Percentiles rank a stretch among this genome's conserved stretches.
Evolutionary conservation across 495 filamentous ascomycete genomes (phyloP).

Genomic region (Penicillium pancosmium): DNA sequence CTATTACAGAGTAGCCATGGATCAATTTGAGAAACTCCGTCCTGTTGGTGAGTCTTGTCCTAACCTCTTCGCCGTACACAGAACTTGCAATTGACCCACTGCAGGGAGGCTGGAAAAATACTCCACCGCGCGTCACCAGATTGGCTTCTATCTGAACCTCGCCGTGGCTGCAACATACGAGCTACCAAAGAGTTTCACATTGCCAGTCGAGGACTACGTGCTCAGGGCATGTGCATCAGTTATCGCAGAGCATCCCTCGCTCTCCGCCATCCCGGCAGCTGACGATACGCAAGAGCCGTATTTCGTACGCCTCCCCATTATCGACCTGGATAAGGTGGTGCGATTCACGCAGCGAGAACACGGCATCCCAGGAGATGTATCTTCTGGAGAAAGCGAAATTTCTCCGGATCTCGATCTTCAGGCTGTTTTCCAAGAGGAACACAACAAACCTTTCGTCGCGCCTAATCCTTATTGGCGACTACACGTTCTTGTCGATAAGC

Average conservation of each 20-base stretch:
- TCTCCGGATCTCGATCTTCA: slow-evolving; percentile 37
- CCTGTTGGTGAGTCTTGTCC: slow-evolving; percentile 29
- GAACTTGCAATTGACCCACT: slow-evolving; percentile 8
- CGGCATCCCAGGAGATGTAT: not conserved
- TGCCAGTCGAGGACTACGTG: slow-evolving; percentile 37
- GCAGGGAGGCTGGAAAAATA: slow-evolving; percentile 46
- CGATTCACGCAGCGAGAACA: slow-evolving; percentile 32
- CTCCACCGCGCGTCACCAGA: slow-evolving; percentile 44
- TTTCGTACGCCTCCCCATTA: slow-evolving; percentile 46
- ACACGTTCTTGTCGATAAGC: slow-evolving; percentile 28
- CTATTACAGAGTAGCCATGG: slow-evolving; percentile 11
- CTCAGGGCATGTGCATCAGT: slow-evolving; percentile 40
- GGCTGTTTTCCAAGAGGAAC: slow-evolving; percentile 36
- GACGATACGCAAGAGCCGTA: slow-evolving; percentile 45
- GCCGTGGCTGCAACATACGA: slow-evolving; percentile 41
- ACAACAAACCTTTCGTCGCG: slow-evolving; percentile 36
- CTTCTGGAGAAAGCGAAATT: slow-evolving; percentile 19
- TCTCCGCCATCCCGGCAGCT: slow-evolving; percentile 44
- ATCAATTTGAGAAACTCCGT: slow-evolving; percentile 32
- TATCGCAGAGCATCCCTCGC: slow-evolving; percentile 43
- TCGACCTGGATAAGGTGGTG: slow-evolving; percentile 42
- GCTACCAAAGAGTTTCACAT: slow-evolving; percentile 28
- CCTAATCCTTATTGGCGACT: slow-evolving; percentile 45
- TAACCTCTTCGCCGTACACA: not conserved
- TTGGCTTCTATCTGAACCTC: slow-evolving; percentile 51